Evolutionary conservation across 106 monocot genomes (phyloP), one percentile per base, ranked within the genome.

Genomic region (Dendrobium officinale): DNA sequence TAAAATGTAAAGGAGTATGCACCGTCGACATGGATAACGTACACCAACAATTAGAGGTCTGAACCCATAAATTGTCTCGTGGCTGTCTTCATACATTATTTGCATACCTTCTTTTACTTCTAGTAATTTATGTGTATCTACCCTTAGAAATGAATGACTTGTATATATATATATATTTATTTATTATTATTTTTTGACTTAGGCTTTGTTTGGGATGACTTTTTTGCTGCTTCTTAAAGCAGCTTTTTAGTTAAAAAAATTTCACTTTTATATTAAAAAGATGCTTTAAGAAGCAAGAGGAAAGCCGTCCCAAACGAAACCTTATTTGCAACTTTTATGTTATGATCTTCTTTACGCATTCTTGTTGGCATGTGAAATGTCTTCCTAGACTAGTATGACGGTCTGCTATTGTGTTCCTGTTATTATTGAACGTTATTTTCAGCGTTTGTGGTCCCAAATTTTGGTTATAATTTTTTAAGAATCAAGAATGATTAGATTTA

Each of bases 1-100:
- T 99, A 66, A 99, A 95, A 84, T 99, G 98, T 66, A 91, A 89
- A 83, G 98, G 98, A 74, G 98, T 99, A 48, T 99, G 98, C 87
- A 99, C 98, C 9, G 98, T 99, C 80, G 95, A 99, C 81, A 95
- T 99, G 95, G 91, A 91, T 79, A 99, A 99, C 75, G 89, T 99
- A 41, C 85, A 86, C 42, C 89, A 91, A 73, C 95, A 95, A 80
- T 84, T 99, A 56, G 98, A 99, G 95, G 98, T 99, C 15, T 78
- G 88, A 4, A 75, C 33, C 20, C 44, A 45, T 51, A 77, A 44
- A 51, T 31, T 37, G 41, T 43, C 42, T 37, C 6, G 20, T 44
- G 43, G 2, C 8, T n/a, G 4, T 43, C 42, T 42, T 42, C 43
- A 42, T 43, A 18, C 43, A 43, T 7, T 43, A n/a, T 20, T 74